Evolutionary conservation across 805 yeast species (phyloP).

Genomic region (Candida jianshihensis): DNA sequence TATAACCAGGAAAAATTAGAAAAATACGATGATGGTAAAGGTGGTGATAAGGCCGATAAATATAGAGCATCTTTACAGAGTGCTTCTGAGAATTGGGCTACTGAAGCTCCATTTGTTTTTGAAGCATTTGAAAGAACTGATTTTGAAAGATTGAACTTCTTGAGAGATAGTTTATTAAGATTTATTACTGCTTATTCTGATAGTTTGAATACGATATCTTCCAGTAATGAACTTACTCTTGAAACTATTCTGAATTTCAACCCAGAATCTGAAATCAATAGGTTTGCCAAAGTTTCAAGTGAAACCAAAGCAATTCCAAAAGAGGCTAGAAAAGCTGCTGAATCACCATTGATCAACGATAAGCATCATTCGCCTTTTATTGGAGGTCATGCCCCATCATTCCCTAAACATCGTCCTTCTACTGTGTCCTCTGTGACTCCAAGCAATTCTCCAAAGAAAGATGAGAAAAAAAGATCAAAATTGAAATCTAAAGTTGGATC

Average conservation of each 20-base stretch:
- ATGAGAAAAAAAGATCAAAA: constrained; percentile 24
- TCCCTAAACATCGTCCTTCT: constrained; percentile 12
- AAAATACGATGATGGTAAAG: constrained; percentile 22
- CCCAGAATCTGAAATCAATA: constrained; percentile 51
- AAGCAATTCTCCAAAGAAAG: constrained; percentile 9
- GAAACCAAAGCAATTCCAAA: constrained; percentile 19
- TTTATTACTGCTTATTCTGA: constrained; percentile 58
- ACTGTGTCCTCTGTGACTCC: constrained; percentile 17
- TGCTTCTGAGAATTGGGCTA: constrained; percentile 61
- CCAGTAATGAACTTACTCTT: constrained; percentile 55
- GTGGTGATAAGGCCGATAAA: constrained; percentile 22
- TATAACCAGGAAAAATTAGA: constrained; percentile 34
- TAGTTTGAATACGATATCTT: constrained; percentile 35
- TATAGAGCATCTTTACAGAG: constrained; percentile 33
- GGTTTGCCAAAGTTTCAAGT: constrained; percentile 42
- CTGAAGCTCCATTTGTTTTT: constrained; percentile 70
- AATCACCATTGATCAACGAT: constrained; percentile 12
- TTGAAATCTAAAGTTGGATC: constrained; percentile 72
- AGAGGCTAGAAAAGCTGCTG: constrained; percentile 23
- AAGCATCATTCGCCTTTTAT: constrained; percentile 1
- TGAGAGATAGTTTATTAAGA: constrained; percentile 61
- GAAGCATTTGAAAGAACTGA: constrained; percentile 72
- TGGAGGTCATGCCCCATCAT: background rate
- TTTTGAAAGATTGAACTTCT: constrained; percentile 47
- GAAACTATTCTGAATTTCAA: constrained; percentile 59